These are phyloP conservation scores for Anthoceros angustus DNA, from an alignment of 225 moss, liverwort and hornwort genomes.

Conservation along the genomic window DNA sequence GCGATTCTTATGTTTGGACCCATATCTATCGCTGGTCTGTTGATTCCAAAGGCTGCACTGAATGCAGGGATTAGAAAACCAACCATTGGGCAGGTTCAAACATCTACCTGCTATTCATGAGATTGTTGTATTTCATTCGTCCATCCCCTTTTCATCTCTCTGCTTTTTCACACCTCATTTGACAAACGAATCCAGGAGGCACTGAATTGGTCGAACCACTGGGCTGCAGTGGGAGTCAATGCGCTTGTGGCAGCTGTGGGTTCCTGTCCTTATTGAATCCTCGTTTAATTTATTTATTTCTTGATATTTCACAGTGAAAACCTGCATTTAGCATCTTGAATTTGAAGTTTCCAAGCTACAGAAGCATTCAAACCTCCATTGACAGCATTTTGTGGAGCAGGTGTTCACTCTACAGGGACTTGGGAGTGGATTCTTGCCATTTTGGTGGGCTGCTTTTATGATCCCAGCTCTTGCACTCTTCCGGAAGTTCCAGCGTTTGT, in stretches of 20 bases:
- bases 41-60: constrained; percentile 52
- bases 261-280: neutral
- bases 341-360: constrained; percentile 8
- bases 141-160: neutral
- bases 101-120: neutral
- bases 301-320: neutral
- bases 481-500: constrained; percentile 32
- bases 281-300: neutral
- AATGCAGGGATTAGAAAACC: constrained; percentile 9
- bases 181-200: constrained; percentile 37
- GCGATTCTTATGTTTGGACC: constrained; percentile 75
- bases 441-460: constrained; percentile 70
- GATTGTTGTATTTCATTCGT: no score
- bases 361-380: neutral
- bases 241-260: constrained; percentile 36
- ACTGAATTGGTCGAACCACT: constrained; percentile 72
- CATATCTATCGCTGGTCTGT: constrained; percentile 52
- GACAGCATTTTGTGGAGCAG: neutral
- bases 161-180: neutral
- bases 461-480: constrained; percentile 55
- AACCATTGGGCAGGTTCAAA: constrained; percentile 16
- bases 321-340: neutral
- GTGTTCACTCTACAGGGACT: constrained; percentile 17
- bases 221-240: constrained; percentile 58
- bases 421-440: constrained; percentile 78